Evolutionary conservation across 495 filamentous ascomycete genomes (phyloP), one percentile per base, ranked within the genome.

Genomic region (Durotheca rogersii): DNA sequence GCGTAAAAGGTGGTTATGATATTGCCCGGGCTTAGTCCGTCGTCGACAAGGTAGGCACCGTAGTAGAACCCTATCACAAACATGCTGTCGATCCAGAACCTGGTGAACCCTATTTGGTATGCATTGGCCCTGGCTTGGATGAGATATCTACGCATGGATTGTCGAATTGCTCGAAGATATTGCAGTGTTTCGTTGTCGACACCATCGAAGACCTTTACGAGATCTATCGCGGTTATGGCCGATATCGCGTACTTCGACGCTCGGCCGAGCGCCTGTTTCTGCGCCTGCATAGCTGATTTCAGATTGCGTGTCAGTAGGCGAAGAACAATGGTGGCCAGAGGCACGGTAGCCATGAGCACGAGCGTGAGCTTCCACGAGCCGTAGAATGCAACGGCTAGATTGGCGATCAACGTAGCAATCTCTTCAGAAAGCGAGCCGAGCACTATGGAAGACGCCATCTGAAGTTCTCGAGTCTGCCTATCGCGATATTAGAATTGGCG

Each of bases 41-140:
- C 62, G 7, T 67, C 67, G 14, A 90, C 81, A 5, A 95, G 72
- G 1, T 76, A 67, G 40, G 83, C 81, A 0, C 90, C 91, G 64
- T 90, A 95, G 81, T 88, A 96, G 57, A 98, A 96, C 0, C 91
- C 92, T 56, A 90, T 81, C 0, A 95, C 86, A 46, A 97, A 96
- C 70, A 97, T 85, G 2, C 76, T 75, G 11, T 90, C 78, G 25
- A 83, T 84, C 69, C 88, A 79, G 54, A 95, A 76, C 33, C 85
- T 83, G 33, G 87, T 75, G 35, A 87, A 78, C 0, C 84, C 81
- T 45, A 87, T 80, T 60, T 95, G 89, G 1, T 80, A 55, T 4
- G 87, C 83, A 57, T 82, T 85, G 6, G 81, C 69, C 31, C 77
- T 70, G 1, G 85, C 87, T 60, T 92, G 88, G 27, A 73, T 67